Evolutionary conservation across 73 alveolate genomes (phyloP).

Genomic region (Paramecium sonneborni): DNA sequence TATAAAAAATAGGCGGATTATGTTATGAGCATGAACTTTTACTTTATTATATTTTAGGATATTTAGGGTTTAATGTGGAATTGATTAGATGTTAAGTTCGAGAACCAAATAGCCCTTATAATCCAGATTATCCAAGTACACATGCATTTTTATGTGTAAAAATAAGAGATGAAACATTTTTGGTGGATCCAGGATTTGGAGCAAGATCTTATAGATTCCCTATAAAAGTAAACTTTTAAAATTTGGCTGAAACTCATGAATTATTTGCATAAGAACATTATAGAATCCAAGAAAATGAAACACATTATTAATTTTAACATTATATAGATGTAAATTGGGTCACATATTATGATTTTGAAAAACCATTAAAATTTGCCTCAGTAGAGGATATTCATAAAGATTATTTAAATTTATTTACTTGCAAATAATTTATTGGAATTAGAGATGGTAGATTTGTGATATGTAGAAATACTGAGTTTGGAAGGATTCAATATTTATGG

Average conservation of each 20-base stretch:
- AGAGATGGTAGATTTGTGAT: conserved; percentile 2
- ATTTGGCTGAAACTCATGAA: background rate
- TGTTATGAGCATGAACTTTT: background rate
- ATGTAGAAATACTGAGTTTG: background rate
- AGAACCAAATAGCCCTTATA: background rate
- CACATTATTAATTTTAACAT: background rate
- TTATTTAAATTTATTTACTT: background rate
- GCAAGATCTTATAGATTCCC: background rate
- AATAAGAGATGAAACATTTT: background rate
- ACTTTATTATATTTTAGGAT: background rate
- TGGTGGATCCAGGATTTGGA: conserved; percentile 19
- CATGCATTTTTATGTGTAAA: background rate
- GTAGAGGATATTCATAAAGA: background rate
- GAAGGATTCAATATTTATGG: background rate
- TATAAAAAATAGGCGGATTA: background rate
- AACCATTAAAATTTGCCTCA: background rate
- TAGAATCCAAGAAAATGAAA: background rate
- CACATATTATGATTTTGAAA: conserved; percentile 10
- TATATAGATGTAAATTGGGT: background rate
- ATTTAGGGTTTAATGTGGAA: background rate
- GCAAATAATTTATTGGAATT: background rate
- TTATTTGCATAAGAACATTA: background rate
- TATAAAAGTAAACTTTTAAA: background rate
- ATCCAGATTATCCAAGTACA: background rate
- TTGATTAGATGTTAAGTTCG: background rate